phyloP scores from a whole-genome alignment of 1,284 basidiomycete genomes.

The Malassezia restricta region DNA sequence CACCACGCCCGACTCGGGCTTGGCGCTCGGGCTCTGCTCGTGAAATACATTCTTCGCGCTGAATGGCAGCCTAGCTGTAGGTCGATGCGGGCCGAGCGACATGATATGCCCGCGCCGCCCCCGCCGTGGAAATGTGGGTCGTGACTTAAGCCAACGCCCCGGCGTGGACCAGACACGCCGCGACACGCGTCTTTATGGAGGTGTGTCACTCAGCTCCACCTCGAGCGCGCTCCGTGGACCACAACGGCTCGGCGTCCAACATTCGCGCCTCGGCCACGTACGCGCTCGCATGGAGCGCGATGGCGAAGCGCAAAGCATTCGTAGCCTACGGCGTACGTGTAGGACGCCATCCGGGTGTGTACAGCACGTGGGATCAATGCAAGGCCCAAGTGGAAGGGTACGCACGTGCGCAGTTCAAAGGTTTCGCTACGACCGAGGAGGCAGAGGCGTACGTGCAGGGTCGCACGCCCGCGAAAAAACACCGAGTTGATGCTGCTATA shows the following conservation, averaged over 20 bases:
- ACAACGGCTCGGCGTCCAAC: background rate
- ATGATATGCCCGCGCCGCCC: background rate
- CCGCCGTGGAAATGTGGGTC: background rate
- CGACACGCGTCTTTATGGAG: conserved; percentile 5
- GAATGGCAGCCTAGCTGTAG: conserved; percentile 9
- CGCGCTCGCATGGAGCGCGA: background rate
- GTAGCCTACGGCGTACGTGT: conserved; percentile 27
- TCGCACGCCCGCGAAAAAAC: background rate
- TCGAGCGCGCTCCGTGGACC: background rate
- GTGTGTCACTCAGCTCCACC: conserved; percentile 9
- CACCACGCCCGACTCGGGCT: background rate
- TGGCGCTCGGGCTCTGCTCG: background rate
- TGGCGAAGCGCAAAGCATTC: background rate
- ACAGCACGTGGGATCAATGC: conserved; percentile 50
- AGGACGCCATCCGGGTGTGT: conserved; percentile 35
- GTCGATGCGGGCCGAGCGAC: conserved; percentile 10
- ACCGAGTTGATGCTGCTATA: background rate
- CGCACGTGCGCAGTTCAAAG: conserved; percentile 55
- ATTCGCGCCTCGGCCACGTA: background rate
- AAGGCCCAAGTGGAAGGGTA: conserved; percentile 55
- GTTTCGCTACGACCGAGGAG: conserved; percentile 52
- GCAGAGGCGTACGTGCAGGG: conserved; percentile 47
- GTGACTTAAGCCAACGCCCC: too few relatives aligned
- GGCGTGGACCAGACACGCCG: background rate
- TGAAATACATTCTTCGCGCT: conserved; percentile 5